Conservation (phyloP, 1,284 basidiomycete species). For the Leccinum pachyderme region DNA sequence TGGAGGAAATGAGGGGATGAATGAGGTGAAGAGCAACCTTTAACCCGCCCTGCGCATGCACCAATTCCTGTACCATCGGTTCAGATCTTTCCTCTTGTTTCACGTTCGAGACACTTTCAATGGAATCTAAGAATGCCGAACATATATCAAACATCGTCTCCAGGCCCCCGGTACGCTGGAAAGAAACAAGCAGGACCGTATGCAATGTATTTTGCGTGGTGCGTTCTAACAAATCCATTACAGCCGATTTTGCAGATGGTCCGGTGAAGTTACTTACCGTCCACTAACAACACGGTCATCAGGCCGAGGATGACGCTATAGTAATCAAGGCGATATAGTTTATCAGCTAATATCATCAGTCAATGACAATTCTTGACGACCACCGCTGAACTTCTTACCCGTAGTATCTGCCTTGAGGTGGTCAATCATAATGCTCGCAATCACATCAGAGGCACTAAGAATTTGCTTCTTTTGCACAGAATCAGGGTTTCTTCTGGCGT, state of each 20-base stretch:
- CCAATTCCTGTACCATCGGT: conserved; percentile 57
- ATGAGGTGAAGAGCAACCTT: conserved; percentile 83
- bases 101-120: conserved; percentile 51
- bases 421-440: conserved; percentile 74
- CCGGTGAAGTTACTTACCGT: conserved; percentile 56
- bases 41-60: conserved; percentile 77
- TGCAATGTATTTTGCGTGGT: conserved; percentile 74
- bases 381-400: conserved; percentile 40
- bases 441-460: conserved; percentile 58
- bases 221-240: conserved; percentile 53
- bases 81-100: conserved; percentile 57
- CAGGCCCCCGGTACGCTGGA: conserved; percentile 75
- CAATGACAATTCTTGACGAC: background rate
- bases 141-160: conserved; percentile 66
- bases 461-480: conserved; percentile 78
- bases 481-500: conserved; percentile 80
- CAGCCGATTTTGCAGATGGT: background rate
- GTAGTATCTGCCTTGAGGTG: conserved; percentile 63
- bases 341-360: conserved; percentile 42
- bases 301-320: conserved; percentile 79
- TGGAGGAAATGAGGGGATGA: conserved; percentile 74
- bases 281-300: conserved; percentile 74
- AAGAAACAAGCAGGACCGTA: conserved; percentile 77
- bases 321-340: conserved; percentile 57
- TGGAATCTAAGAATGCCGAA: conserved; percentile 53